These are phyloP conservation scores for Nitzschia sp. DNA, from an alignment of 108 stramenopile species.

Conservation along the genomic window DNA sequence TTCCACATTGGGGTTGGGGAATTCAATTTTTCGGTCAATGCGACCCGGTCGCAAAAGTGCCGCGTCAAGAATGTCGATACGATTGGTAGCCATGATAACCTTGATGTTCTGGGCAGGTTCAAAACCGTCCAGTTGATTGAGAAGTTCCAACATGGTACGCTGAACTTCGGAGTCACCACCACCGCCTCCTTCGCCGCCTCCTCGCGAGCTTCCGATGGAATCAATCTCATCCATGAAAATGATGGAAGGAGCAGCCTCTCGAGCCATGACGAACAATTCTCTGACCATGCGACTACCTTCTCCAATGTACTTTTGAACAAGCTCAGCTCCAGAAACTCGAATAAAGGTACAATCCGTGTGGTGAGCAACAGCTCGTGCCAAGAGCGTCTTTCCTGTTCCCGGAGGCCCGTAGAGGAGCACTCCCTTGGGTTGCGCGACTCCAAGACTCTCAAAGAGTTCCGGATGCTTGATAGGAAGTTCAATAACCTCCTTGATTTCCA, in stretches of 20 bases:
- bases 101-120: conserved; percentile 99
- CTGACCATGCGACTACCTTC: conserved; percentile 99
- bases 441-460: conserved; percentile 96
- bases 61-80: conserved; percentile 97
- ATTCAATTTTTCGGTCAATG: conserved; percentile 97
- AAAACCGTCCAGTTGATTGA: conserved; percentile 99
- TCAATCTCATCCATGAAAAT: conserved; percentile 99
- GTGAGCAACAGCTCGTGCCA: conserved; percentile 99
- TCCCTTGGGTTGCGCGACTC: conserved; percentile 98
- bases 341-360: conserved; percentile 99
- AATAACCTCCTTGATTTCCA: conserved; percentile 99
- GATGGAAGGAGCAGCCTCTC: conserved; percentile 97
- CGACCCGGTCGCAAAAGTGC: conserved; percentile 93
- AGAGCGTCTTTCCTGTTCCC: conserved; percentile 98
- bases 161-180: conserved; percentile 98
- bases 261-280: conserved; percentile 99
- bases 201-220: conserved; percentile 91
- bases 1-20: conserved; percentile 90
- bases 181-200: conserved; percentile 74
- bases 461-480: conserved; percentile 99
- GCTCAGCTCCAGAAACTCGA: conserved; percentile 97
- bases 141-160: conserved; percentile 98
- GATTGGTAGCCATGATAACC: conserved; percentile 97
- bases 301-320: conserved; percentile 99
- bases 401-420: conserved; percentile 98